Conservation (phyloP, 148 eudicot species). For the Agrostemma githago region DNA sequence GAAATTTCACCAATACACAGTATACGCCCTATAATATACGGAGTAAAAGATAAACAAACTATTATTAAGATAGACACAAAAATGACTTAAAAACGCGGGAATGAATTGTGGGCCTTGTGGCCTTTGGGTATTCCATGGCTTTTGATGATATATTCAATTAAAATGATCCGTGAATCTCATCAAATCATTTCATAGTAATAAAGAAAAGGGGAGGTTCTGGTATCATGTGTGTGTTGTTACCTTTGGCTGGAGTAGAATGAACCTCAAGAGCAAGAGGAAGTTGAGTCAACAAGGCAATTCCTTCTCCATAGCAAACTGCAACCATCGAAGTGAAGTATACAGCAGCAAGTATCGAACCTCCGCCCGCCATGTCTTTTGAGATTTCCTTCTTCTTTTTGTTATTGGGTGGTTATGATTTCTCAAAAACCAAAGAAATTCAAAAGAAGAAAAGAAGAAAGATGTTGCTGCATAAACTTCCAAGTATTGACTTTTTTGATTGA, state of each 20-base stretch:
- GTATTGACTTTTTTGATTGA: background rate
- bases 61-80: no score
- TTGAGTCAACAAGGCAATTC: conserved; percentile 28
- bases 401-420: background rate
- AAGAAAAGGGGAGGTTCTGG: background rate
- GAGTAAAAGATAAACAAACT: no score
- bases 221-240: conserved; percentile 18
- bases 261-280: conserved; percentile 39
- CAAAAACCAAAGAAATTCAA: background rate
- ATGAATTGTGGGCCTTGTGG: no score
- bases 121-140: no score
- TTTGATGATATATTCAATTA: no score
- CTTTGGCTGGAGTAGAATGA: conserved; percentile 35
- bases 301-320: conserved; percentile 33
- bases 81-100: no score
- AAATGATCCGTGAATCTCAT: no score
- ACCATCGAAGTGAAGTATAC: conserved; percentile 4
- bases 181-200: no score
- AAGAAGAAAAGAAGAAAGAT: conserved; percentile 1
- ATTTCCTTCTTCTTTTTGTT: background rate
- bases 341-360: conserved; percentile 19
- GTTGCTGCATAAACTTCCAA: conserved; percentile 11
- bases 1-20: no score
- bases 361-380: background rate
- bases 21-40: no score